A percentile compares a stretch with the other conserved stretches of the same genome.
Conservation (phyloP, 306 rosid genomes). For the Mucuna pruriens region DNA sequence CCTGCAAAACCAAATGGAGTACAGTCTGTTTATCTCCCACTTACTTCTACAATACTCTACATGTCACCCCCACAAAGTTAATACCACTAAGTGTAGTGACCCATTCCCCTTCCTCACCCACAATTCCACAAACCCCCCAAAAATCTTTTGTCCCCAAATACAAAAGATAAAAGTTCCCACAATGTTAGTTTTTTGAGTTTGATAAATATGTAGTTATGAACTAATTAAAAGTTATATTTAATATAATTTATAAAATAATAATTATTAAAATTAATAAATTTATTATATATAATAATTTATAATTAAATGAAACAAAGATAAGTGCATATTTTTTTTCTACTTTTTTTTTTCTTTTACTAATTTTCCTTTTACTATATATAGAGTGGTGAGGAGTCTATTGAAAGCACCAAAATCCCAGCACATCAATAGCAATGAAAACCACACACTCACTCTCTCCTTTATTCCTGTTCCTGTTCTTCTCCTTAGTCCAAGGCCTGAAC, state of each 20-base stretch:
- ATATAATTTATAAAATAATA: too few relatives aligned
- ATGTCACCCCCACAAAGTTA: constrained; percentile 16
- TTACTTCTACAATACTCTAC: constrained; percentile 31
- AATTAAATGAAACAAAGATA: too few relatives aligned
- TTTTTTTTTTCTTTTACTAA: too few relatives aligned
- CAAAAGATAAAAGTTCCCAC: background rate
- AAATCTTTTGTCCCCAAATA: background rate
- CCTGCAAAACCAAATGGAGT: constrained; percentile 56
- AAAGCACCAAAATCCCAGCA: constrained; percentile 37
- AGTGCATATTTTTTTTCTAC: too few relatives aligned
- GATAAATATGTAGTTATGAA: too few relatives aligned
- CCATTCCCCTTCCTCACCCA: constrained; percentile 32
- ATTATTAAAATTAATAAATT: too few relatives aligned
- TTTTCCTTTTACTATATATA: constrained; percentile 38
- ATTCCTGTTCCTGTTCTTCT: constrained; percentile 36
- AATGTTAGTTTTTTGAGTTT: background rate
- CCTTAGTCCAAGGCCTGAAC: constrained; percentile 49
- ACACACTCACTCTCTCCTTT: constrained; percentile 28
- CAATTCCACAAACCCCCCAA: constrained; percentile 19
- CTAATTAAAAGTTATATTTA: too few relatives aligned
- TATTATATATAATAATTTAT: too few relatives aligned
- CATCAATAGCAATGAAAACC: constrained; percentile 48
- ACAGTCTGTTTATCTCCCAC: constrained; percentile 63
- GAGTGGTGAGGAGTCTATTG: constrained; percentile 11
- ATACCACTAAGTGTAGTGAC: background rate